A percentile compares a stretch with the other conserved stretches of the same genome.
Conservation (phyloP, 2,329 filamentous ascomycete species). For the Calonectria crousiana region DNA sequence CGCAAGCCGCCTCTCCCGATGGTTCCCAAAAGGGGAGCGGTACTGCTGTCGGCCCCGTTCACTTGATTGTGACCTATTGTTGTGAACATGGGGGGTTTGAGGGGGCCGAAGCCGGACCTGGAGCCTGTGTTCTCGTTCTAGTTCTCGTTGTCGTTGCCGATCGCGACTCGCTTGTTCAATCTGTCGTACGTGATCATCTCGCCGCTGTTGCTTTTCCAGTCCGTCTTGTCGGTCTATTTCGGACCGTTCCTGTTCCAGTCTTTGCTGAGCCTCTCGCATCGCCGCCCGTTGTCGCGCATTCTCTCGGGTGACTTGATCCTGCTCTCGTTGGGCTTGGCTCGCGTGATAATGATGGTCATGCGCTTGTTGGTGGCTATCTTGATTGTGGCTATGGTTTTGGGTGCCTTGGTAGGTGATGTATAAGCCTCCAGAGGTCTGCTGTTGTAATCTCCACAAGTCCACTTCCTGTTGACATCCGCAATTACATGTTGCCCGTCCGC, state of each 20-base stretch:
- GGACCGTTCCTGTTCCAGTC: neutral
- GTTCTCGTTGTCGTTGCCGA: neutral
- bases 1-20: neutral
- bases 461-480: neutral
- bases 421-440: neutral
- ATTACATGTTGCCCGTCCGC: neutral
- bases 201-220: neutral
- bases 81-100: neutral
- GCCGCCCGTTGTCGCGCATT: neutral
- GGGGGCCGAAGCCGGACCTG: neutral
- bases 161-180: neutral
- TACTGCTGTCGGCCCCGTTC: neutral
- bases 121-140: neutral
- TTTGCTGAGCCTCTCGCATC: neutral
- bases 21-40: neutral
- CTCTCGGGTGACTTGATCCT: neutral
- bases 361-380: neutral
- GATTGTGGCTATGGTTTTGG: neutral
- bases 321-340: neutral
- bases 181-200: neutral
- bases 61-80: neutral
- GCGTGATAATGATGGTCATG: neutral
- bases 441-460: neutral
- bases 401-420: neutral
- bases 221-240: neutral